Evolutionary conservation across 2,329 filamentous ascomycete species (phyloP).

Genomic region (Lanzia echinophila): DNA sequence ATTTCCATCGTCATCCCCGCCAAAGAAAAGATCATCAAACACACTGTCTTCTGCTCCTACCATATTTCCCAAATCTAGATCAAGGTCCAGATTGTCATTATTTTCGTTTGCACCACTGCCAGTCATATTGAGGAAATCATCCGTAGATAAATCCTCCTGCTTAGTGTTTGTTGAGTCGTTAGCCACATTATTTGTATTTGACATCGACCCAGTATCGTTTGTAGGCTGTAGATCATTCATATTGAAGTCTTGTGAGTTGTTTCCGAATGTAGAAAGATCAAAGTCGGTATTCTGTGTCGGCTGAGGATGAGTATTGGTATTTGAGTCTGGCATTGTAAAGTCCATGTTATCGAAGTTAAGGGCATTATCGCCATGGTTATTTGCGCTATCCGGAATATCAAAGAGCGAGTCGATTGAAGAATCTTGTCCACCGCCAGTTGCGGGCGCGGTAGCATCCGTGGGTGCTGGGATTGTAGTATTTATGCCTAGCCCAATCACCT

Average conservation of each 20-base stretch:
- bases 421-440: conserved; percentile 18
- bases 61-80: conserved; percentile 48
- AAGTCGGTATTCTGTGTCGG: conserved; percentile 25
- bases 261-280: conserved; percentile 28
- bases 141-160: conserved; percentile 12
- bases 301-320: conserved; percentile 14
- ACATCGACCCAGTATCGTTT: conserved; percentile 13
- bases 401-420: conserved; percentile 27
- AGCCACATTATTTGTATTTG: conserved; percentile 10
- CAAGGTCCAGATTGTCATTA: conserved; percentile 36
- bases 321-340: conserved; percentile 19
- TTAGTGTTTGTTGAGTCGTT: conserved; percentile 5
- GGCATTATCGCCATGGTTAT: conserved; percentile 13
- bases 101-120: not conserved
- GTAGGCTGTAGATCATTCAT: conserved; percentile 29
- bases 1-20: conserved; percentile 15
- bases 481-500: conserved; percentile 23
- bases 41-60: conserved; percentile 28
- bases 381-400: conserved; percentile 18
- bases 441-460: conserved; percentile 11
- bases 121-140: conserved; percentile 20
- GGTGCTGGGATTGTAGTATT: conserved; percentile 15
- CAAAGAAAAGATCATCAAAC: conserved; percentile 29
- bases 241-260: conserved; percentile 34
- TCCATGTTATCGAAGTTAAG: conserved; percentile 27